phyloP scores from a whole-genome alignment of 257 asterid genomes.

The Knoxia roxburghii region DNA sequence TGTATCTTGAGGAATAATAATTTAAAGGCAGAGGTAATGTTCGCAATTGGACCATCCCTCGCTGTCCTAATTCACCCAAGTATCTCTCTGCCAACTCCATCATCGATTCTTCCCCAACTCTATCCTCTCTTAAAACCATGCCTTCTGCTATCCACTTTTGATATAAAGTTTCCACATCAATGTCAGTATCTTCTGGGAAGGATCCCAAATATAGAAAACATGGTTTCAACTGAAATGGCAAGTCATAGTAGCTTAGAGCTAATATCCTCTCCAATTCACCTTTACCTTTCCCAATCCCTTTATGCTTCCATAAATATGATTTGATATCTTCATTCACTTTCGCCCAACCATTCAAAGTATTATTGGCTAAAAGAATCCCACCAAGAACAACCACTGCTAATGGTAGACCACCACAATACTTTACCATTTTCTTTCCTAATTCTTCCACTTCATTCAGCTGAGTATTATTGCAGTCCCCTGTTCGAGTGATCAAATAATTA shows the following conservation, averaged over 20 bases:
- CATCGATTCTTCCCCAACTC: background rate
- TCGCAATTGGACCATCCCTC: slow-evolving; percentile 3
- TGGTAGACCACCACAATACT: slow-evolving; percentile 5
- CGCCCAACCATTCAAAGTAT: background rate
- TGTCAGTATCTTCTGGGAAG: slow-evolving; percentile 6
- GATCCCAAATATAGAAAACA: slow-evolving; percentile 12
- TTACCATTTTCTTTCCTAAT: slow-evolving; percentile 6
- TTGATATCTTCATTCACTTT: background rate
- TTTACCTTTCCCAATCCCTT: background rate
- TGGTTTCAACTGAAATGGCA: slow-evolving; percentile 18
- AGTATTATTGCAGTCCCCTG: background rate
- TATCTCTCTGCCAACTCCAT: slow-evolving; percentile 9
- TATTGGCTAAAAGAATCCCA: slow-evolving; percentile 3
- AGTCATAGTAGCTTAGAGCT: slow-evolving; percentile 11
- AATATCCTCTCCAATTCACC: background rate
- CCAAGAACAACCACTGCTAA: slow-evolving; percentile 11
- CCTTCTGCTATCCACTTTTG: slow-evolving; percentile 7
- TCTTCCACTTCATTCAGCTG: background rate
- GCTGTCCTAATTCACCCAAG: slow-evolving; percentile 2
- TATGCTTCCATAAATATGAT: background rate
- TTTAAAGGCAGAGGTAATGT: background rate
- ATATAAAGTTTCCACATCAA: background rate
- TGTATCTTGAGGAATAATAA: background rate
- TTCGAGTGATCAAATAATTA: background rate
- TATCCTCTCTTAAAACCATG: background rate